A percentile compares a stretch with the other conserved stretches of the same genome.
These are phyloP conservation scores for Nitzschia sp. DNA, from an alignment of 108 stramenopile species.

Conservation along the genomic window DNA sequence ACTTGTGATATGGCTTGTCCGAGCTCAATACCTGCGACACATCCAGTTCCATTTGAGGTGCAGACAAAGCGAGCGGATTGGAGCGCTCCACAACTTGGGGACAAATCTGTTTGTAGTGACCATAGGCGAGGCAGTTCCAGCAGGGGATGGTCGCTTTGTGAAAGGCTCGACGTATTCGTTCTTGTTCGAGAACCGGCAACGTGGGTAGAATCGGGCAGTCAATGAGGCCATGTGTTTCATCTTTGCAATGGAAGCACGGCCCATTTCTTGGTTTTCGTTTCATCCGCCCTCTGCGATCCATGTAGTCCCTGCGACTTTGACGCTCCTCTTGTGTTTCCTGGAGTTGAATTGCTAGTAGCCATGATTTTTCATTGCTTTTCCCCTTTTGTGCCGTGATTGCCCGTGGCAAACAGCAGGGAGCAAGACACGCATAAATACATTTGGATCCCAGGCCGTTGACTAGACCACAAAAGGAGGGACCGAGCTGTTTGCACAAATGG, in stretches of 20 bases:
- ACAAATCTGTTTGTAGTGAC: slow-evolving; percentile 55
- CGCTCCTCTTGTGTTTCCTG: slow-evolving; percentile 14
- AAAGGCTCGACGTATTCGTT: slow-evolving; percentile 25
- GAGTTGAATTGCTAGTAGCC: slow-evolving; percentile 18
- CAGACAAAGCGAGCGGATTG: slow-evolving; percentile 30
- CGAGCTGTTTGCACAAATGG: slow-evolving; percentile 70
- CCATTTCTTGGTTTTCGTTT: slow-evolving; percentile 37
- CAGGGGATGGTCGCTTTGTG: slow-evolving; percentile 47
- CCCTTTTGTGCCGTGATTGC: slow-evolving; percentile 37
- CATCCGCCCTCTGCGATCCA: slow-evolving; percentile 40
- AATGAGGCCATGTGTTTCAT: slow-evolving; percentile 35
- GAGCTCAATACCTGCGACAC: slow-evolving; percentile 40
- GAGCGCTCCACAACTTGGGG: slow-evolving; percentile 27
- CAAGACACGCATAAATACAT: slow-evolving; percentile 56
- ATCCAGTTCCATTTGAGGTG: slow-evolving; percentile 46
- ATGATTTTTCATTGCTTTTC: slow-evolving; percentile 8
- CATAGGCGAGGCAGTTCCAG: slow-evolving; percentile 61
- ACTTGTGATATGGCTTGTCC: slow-evolving; percentile 47
- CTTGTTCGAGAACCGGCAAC: slow-evolving; percentile 32
- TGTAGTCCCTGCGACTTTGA: slow-evolving; percentile 20
- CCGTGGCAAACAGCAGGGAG: slow-evolving; percentile 74
- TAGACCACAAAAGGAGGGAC: slow-evolving; percentile 58
- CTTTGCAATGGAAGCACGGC: slow-evolving; percentile 55
- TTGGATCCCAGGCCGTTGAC: slow-evolving; percentile 61
- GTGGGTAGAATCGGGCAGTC: slow-evolving; percentile 39